Evolutionary conservation across 345 rosid genomes (phyloP), one percentile per base, ranked within the genome.

Genomic region (Moringa oleifera): DNA sequence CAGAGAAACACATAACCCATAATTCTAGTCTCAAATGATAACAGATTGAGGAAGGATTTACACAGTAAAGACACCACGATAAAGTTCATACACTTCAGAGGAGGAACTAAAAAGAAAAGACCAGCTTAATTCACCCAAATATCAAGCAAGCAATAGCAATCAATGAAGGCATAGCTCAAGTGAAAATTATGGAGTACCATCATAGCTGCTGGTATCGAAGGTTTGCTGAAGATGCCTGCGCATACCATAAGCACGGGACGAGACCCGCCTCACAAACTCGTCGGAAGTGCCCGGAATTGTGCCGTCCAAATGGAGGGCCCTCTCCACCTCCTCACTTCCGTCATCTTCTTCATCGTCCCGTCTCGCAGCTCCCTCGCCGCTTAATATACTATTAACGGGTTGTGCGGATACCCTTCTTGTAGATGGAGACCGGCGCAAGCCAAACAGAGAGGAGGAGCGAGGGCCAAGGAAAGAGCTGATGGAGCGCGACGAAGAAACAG

Each of bases 201-300:
- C 99, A 64, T 90, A 90, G 83, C 96, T 94, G 80, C 88, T 83
- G 74, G 78, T 76, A 61, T 94, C 97, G 57, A 94, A 83, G 20
- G 82, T 72, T 75, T 90, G 95, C 13, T 94, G 89, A 24, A 94
- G 71, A 72, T 88, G 81, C 64, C 97, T 80, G 53, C 99, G 92
- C 89, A 94, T 94, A 63, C 83, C 96, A 58, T 94, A 94, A 57
- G 99, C 99, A 68, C 99, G 96, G 22, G 99, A 94, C 1, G 99
- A 90, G 7, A 90, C 96, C 71, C 65, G 81, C 80, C 81, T 83
- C 51, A 94, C 81, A 66, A 90, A 90, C 83, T 88, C 99, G 51
- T 80, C 75, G 18, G 96, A 85, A 23, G 82, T 86, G 41, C 95
- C 85, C 0, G 97, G 97, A 67, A 94, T 86, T 50, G 86, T 83